Percentiles rank a stretch among this genome's conserved stretches.
Evolutionary conservation across 345 rosid genomes (phyloP).

Genomic region (Aegle marmelos): DNA sequence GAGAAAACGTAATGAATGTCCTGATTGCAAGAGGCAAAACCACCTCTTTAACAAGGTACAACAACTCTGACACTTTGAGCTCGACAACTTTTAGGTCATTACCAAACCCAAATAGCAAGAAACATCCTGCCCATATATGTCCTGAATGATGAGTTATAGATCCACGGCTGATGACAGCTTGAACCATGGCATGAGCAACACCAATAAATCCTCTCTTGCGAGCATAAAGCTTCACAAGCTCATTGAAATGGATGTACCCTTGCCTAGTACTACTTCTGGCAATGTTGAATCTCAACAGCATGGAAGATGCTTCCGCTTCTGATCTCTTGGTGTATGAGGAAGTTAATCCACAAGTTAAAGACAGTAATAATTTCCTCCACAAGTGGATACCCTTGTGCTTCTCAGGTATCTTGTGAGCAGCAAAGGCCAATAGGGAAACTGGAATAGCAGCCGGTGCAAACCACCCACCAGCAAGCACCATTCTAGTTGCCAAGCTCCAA

Average conservation of each 20-base stretch:
- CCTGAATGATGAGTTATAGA: constrained; percentile 51
- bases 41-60: constrained; percentile 56
- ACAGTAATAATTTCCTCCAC: constrained; percentile 55
- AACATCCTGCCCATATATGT: constrained; percentile 85
- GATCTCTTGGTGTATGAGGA: constrained; percentile 62
- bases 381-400: constrained; percentile 48
- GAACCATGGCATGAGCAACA: constrained; percentile 66
- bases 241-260: constrained; percentile 60
- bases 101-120: constrained; percentile 71
- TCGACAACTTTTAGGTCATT: constrained; percentile 61
- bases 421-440: constrained; percentile 57
- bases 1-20: constrained; percentile 71
- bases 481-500: constrained; percentile 85
- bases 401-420: constrained; percentile 79
- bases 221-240: constrained; percentile 66
- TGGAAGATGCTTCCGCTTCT: constrained; percentile 75
- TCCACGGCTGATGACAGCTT: constrained; percentile 64
- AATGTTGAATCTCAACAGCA: constrained; percentile 80
- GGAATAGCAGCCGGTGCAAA: constrained; percentile 86
- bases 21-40: constrained; percentile 73
- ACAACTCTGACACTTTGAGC: constrained; percentile 63
- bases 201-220: constrained; percentile 50
- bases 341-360: constrained; percentile 67
- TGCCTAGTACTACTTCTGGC: constrained; percentile 64
- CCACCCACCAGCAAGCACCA: constrained; percentile 91